Conservation (phyloP, 495 filamentous ascomycete genomes). For the Melanomma pulvis-pyrius region DNA sequence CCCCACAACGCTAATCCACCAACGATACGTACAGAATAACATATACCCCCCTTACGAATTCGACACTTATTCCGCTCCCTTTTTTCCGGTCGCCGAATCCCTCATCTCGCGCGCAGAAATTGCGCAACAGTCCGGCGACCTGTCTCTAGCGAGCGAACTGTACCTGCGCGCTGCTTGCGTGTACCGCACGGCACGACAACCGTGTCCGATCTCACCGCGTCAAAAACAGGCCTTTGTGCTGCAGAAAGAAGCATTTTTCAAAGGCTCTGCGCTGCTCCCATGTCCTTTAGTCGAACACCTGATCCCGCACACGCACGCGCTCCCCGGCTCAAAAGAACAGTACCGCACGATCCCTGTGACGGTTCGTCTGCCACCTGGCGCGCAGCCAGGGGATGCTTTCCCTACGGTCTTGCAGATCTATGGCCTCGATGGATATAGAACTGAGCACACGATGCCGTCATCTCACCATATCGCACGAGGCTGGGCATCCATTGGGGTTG, state of each 20-base stretch:
- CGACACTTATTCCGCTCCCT: conserved; percentile 24
- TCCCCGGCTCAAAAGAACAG: conserved; percentile 16
- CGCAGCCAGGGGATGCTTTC: conserved; percentile 10
- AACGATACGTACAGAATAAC: conserved; percentile 7
- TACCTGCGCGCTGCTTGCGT: conserved; percentile 36
- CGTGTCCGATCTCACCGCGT: conserved; percentile 16
- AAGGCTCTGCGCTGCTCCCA: conserved; percentile 10
- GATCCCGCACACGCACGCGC: conserved; percentile 23
- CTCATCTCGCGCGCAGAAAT: conserved; percentile 18
- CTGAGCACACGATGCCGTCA: conserved; percentile 31
- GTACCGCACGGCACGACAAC: conserved; percentile 28
- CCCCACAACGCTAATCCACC: background rate
- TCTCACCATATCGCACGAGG: conserved; percentile 17
- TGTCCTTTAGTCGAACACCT: conserved; percentile 15
- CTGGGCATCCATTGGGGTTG: conserved; percentile 23
- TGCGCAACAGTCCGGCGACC: conserved; percentile 17
- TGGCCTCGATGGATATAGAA: conserved; percentile 32
- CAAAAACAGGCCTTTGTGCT: conserved; percentile 12
- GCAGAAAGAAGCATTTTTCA: conserved; percentile 24
- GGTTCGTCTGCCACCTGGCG: conserved; percentile 14
- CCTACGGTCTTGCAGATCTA: conserved; percentile 24
- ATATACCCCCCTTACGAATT: conserved; percentile 25
- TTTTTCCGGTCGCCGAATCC: conserved; percentile 27
- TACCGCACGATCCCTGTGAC: conserved; percentile 20
- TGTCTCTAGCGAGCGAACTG: conserved; percentile 21